These are phyloP conservation scores for Knufia petricola DNA, from an alignment of 2,329 filamentous ascomycete species.

Conservation along the genomic window DNA sequence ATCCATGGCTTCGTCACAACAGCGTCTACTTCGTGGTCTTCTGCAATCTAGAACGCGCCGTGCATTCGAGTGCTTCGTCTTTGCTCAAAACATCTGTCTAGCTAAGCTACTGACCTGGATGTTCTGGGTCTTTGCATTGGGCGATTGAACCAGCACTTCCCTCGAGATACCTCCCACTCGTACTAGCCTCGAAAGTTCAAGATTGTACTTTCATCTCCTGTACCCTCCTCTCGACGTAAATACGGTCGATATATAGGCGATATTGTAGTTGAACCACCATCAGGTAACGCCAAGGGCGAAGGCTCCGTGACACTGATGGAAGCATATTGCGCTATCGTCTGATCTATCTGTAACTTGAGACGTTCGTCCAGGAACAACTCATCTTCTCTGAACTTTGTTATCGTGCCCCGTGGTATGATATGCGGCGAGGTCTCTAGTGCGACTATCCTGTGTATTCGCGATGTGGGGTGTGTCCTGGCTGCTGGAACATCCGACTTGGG, in stretches of 20 bases:
- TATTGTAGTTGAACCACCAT: background rate
- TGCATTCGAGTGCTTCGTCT: too few relatives aligned
- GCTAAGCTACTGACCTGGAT: too few relatives aligned
- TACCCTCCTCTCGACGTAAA: constrained; percentile 2
- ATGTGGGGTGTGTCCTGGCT: background rate
- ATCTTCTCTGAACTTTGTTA: background rate
- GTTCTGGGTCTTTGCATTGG: too few relatives aligned
- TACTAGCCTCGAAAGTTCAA: too few relatives aligned
- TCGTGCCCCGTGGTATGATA: background rate
- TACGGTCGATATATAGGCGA: constrained; percentile 1
- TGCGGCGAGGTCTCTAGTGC: background rate
- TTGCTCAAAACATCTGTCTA: too few relatives aligned
- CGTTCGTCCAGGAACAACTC: background rate
- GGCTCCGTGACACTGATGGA: background rate
- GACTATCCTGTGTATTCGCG: background rate
- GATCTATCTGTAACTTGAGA: background rate
- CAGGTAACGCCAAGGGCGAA: background rate
- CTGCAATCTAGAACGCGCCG: too few relatives aligned
- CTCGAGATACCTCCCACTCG: too few relatives aligned
- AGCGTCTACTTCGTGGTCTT: too few relatives aligned
- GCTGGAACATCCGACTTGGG: background rate
- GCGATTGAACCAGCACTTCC: too few relatives aligned
- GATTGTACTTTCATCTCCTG: background rate
- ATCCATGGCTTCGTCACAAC: too few relatives aligned
- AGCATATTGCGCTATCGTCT: constrained; percentile 3